Base-by-base conservation (phyloP, 2,329 filamentous ascomycete genomes). In the Elsinoe fawcettii region DNA sequence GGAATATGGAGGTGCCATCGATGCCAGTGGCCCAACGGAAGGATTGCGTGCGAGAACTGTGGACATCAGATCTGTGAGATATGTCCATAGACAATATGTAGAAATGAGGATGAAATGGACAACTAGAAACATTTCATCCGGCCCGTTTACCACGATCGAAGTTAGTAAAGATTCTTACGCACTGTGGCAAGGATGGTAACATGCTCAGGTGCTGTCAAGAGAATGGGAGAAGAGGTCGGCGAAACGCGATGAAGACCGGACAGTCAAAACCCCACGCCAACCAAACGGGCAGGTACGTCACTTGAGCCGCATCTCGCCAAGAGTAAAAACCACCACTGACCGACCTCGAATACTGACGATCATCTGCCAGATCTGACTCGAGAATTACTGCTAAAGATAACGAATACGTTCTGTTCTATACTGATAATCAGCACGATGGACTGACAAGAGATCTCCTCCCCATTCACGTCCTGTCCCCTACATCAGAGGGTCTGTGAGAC, bases 361-460 rank as follows among this genome's bases (percentile, higher is more conserved):
- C 49, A 36, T 53, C 49, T 53, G 49, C 49, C 32, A 22, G 49
- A 37, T 22, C 49, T 39, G 49, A 53, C 49, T 53, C 49, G 49
- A 53, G 16, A 53, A 5, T 11, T 22, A 22, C 16, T 14, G 8
- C 32, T 37, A 27, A 36, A 53, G 49, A 53, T 53, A 53, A 53
- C 49, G 44, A 30, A 23, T 20, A 14, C 20, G 49, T 22, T 20
- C 34, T 25, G 46, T 6, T 12, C 16, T 7, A 11, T 51, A 51
- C 34, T 14, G 25, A 9, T 16, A 9, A 14, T 32, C n/a, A 5
- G 6, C 23, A 34, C 16, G 20, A 51, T 51, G 30, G 30, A 34
- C 25, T 51, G 46, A 51, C n/a, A 11, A 16, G 4, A 11, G 25
- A 4, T 4, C 30, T 32, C 14, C 34, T 37, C 27, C 5, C 27